Conservation (phyloP, 2,329 filamentous ascomycete species). For the Epichloe hybrida region DNA sequence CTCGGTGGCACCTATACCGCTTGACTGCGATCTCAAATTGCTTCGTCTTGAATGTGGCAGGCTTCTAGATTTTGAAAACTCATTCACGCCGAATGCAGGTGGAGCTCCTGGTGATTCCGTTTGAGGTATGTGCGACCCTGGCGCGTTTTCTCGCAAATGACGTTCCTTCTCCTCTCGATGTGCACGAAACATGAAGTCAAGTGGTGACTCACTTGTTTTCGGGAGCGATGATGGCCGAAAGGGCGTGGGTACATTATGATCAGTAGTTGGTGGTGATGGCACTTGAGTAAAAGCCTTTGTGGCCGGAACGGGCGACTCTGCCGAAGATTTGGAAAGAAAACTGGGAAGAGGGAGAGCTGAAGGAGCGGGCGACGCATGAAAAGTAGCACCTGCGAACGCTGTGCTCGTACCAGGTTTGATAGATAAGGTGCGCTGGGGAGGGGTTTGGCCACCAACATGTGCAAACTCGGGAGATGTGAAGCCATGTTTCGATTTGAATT, state of each 20-base stretch:
- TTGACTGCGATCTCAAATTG: constrained; percentile 10
- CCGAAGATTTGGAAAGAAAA: constrained; percentile 64
- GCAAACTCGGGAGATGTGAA: constrained; percentile 28
- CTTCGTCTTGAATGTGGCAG: constrained; percentile 15
- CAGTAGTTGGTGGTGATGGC: constrained; percentile 38
- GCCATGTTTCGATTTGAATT: constrained; percentile 10
- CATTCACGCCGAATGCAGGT: constrained; percentile 9
- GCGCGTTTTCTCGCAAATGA: constrained; percentile 27
- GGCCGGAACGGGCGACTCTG: constrained; percentile 39
- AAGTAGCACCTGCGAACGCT: constrained; percentile 84
- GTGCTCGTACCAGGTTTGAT: constrained; percentile 34
- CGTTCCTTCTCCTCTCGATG: constrained; percentile 65
- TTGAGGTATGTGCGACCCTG: constrained; percentile 17
- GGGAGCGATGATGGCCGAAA: constrained; percentile 22
- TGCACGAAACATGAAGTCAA: constrained; percentile 84
- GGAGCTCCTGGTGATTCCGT: neutral
- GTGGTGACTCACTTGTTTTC: constrained; percentile 50
- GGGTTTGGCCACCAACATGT: constrained; percentile 29
- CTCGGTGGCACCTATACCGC: constrained; percentile 31
- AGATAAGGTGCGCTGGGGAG: constrained; percentile 25
- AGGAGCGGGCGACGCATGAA: constrained; percentile 86
- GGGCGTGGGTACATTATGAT: constrained; percentile 35
- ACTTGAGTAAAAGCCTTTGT: constrained; percentile 24
- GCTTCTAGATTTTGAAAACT: constrained; percentile 11
- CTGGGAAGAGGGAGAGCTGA: constrained; percentile 83